Conservation (phyloP, 305 asterid species). For the Fraxinus velutina region DNA sequence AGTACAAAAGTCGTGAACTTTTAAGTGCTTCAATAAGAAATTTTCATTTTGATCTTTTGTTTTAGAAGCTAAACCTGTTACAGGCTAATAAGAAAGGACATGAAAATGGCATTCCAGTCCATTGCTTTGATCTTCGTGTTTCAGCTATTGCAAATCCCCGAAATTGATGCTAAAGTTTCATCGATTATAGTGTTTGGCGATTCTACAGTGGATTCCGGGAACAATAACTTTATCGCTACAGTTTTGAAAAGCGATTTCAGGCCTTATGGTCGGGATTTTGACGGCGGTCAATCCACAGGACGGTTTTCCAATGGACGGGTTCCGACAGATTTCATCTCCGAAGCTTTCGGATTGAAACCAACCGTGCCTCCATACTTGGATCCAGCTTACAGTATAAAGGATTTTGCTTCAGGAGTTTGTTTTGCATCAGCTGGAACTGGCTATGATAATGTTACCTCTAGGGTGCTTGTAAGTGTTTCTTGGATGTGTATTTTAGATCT, state of each 20-base stretch:
- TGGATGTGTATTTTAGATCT: background rate
- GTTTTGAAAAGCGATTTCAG: slow-evolving; percentile 55
- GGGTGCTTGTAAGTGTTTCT: slow-evolving; percentile 47
- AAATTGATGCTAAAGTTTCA: slow-evolving; percentile 38
- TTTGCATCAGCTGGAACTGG: slow-evolving; percentile 96
- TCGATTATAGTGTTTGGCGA: slow-evolving; percentile 74
- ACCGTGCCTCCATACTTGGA: slow-evolving; percentile 65
- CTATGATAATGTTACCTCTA: slow-evolving; percentile 60
- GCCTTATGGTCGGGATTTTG: slow-evolving; percentile 75
- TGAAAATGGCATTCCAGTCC: slow-evolving; percentile 9
- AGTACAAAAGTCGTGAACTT: background rate
- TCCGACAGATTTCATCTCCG: slow-evolving; percentile 64
- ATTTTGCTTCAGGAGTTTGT: slow-evolving; percentile 69
- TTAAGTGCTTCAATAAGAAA: background rate
- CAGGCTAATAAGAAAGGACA: background rate
- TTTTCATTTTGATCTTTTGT: background rate
- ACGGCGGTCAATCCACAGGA: slow-evolving; percentile 54
- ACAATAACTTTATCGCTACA: slow-evolving; percentile 62
- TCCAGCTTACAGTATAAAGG: slow-evolving; percentile 51
- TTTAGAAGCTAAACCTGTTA: background rate
- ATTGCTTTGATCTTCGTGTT: slow-evolving; percentile 18
- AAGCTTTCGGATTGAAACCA: slow-evolving; percentile 55
- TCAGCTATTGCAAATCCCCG: slow-evolving; percentile 19
- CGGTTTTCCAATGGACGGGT: slow-evolving; percentile 69
- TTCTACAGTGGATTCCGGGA: slow-evolving; percentile 76